These are phyloP conservation scores for Dunaliella salina DNA, from an alignment of 163 green algal genomes.

Conservation along the genomic window DNA sequence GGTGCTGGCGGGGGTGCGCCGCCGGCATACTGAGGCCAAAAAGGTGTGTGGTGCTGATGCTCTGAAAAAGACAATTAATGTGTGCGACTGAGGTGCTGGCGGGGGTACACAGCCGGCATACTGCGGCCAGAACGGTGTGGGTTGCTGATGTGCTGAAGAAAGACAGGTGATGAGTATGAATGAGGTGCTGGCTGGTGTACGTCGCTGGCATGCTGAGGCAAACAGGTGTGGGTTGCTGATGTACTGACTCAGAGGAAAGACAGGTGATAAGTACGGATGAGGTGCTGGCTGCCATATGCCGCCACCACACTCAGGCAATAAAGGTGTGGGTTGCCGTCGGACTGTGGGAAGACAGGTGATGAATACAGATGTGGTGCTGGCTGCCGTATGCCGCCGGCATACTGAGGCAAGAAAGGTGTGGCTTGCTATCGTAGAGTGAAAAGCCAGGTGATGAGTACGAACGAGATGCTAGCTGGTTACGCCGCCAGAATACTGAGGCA, in stretches of 20 bases:
- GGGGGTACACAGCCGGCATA: no score
- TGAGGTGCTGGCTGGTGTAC: neutral
- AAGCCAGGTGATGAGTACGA: neutral
- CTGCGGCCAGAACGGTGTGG: no score
- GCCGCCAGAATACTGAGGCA: neutral
- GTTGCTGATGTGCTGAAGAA: no score
- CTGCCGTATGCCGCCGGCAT: no score
- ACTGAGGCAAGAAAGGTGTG: no score
- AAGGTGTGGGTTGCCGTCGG: neutral
- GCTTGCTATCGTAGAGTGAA: no score
- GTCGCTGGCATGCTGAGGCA: neutral
- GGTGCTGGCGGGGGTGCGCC: neutral
- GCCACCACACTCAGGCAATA: neutral
- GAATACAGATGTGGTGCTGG: no score
- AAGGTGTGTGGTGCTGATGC: neutral
- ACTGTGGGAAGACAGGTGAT: no score
- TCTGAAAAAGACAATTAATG: no score
- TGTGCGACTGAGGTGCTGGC: no score
- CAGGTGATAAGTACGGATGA: no score
- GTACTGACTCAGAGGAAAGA: no score
- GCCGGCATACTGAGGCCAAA: neutral
- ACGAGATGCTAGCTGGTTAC: neutral
- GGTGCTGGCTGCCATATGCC: neutral
- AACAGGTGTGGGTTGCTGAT: neutral
- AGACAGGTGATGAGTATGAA: neutral